Base-by-base conservation (phyloP, 2,329 filamentous ascomycete genomes). In the Dactylonectria macrodidyma region DNA sequence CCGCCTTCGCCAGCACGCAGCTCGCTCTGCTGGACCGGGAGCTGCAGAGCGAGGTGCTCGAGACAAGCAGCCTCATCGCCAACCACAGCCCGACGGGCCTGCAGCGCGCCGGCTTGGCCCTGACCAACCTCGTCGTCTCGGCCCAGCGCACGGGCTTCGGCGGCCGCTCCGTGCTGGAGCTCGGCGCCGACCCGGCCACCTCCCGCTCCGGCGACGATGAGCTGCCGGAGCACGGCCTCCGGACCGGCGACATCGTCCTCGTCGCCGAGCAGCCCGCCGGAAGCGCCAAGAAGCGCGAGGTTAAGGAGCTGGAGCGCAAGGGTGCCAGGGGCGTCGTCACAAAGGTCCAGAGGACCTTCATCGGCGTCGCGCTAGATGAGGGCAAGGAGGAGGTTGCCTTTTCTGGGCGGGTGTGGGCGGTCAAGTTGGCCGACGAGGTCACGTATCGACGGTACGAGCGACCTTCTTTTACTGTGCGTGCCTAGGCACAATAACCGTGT, bases 121-220 rank as follows among this genome's bases (percentile, higher is more conserved):
- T 96, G 74, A 89, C 90, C 16, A 95, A 95, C 80, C 89, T 98
- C 9, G 84, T 89, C 36, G 84, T 97, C 38, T 85, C 88, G 11
- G 91, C 92, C 19, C 93, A 93, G 78, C 91, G 95, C 34, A 99
- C 96, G 0, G 96, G 96, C 0, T 86, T 98, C 44, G 96, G 95
- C 16, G 96, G 96, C n/a, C 93, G 94, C 71, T 94, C 93, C 0
- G 92, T 99, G 2, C 84, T 98, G 3, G 95, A 98, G 79, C 89
- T 99, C 1, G 83, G 84, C 16, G 84, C 90, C 0, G 95, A 98
- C 76, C 82, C 89, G n/a, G 93, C 94, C 0, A 88, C 92, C 2
- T 86, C 88, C 4, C 59, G 72, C 14, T 76, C 64, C n/a, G 68
- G 84, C 0, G 88, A 56, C 19, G 70, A 84, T 0, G 89, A 90